Conservation (phyloP, 202 grass and related monocot genomes). For the Saccharum hybrid region DNA sequence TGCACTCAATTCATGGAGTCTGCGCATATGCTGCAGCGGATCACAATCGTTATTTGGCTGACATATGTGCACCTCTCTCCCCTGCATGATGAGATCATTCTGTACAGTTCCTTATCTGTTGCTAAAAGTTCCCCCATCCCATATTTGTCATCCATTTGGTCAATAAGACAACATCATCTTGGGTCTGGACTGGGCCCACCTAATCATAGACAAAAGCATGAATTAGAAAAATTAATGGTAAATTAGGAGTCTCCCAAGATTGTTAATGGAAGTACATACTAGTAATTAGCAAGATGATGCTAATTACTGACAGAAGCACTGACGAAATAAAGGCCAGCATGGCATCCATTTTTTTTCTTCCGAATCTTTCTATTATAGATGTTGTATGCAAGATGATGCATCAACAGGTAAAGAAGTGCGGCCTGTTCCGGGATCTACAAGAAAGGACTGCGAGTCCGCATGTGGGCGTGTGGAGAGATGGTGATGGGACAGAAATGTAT, state of each 20-base stretch:
- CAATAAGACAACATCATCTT: neutral
- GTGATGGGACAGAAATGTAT: slow-evolving; percentile 39
- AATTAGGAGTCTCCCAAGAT: neutral
- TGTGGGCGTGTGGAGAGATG: neutral
- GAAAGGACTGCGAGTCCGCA: slow-evolving; percentile 29
- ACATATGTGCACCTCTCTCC: neutral
- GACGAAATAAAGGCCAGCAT: neutral
- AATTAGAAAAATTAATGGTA: neutral
- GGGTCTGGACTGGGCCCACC: neutral
- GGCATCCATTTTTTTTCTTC: neutral
- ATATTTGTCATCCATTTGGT: neutral
- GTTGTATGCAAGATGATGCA: slow-evolving; percentile 18
- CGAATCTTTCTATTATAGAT: neutral
- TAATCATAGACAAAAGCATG: neutral
- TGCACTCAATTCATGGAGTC: neutral
- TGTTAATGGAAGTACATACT: neutral
- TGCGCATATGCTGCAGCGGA: neutral
- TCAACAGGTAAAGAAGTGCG: slow-evolving; percentile 18
- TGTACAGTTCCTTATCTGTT: neutral
- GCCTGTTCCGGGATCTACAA: slow-evolving; percentile 17
- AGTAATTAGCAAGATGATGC: neutral
- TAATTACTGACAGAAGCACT: neutral
- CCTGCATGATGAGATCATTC: neutral
- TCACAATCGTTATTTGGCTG: neutral
- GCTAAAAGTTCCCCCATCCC: neutral